These are phyloP conservation scores for Parachaetomium inaequale DNA, from an alignment of 495 filamentous ascomycete genomes.

Conservation along the genomic window DNA sequence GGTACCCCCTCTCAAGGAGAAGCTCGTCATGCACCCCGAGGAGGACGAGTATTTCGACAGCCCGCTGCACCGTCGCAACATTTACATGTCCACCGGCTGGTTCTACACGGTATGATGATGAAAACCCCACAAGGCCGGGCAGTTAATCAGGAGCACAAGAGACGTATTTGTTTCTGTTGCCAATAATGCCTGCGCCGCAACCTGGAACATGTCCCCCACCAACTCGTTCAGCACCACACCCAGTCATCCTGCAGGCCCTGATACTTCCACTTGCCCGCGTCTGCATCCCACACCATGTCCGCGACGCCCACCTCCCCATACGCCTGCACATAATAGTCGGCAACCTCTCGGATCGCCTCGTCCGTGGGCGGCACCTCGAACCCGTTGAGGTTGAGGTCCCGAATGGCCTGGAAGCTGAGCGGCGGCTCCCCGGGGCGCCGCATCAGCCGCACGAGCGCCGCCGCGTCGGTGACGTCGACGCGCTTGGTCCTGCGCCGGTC, in stretches of 20 bases:
- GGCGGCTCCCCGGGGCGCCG: background rate
- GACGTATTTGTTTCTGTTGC: too few species aligned
- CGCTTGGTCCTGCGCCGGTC: background rate
- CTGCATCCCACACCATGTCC: slow-evolving; percentile 8
- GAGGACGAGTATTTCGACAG: slow-evolving; percentile 5
- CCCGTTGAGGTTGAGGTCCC: slow-evolving; percentile 3
- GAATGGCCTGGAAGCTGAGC: background rate
- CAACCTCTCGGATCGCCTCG: background rate
- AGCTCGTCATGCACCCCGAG: slow-evolving; percentile 1
- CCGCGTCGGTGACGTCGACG: slow-evolving; percentile 2
- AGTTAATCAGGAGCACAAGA: too few species aligned
- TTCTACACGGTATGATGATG: slow-evolving; percentile 13
- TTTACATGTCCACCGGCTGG: slow-evolving; percentile 8
- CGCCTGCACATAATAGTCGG: background rate
- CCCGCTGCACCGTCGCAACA: slow-evolving; percentile 6
- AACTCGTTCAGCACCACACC: slow-evolving; percentile 1
- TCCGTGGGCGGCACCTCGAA: background rate
- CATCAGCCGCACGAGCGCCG: background rate
- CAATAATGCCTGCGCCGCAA: too few species aligned
- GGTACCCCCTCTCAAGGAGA: slow-evolving; percentile 1
- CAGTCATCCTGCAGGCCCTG: background rate
- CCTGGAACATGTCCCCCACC: background rate
- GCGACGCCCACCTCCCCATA: slow-evolving; percentile 1
- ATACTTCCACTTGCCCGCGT: background rate
- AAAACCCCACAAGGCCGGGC: too few species aligned